These are phyloP conservation scores for Abelmoschus esculentus DNA, from an alignment of 345 rosid species.

Conservation along the genomic window DNA sequence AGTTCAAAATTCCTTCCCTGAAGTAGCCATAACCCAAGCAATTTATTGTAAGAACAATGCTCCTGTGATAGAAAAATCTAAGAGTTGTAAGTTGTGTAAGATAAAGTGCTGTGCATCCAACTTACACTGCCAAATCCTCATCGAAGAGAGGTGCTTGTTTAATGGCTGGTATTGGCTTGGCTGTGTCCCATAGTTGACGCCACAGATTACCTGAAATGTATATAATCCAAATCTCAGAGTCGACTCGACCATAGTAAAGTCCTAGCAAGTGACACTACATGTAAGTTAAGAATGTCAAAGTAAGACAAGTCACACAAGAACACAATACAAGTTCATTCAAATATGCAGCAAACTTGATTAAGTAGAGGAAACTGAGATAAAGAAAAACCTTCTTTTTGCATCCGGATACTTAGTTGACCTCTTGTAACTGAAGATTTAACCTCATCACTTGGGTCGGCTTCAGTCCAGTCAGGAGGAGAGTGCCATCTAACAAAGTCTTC, in stretches of 20 bases:
- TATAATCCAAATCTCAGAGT: neutral
- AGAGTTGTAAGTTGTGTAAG: neutral
- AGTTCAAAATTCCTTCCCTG: constrained; percentile 82
- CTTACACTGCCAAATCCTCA: constrained; percentile 95
- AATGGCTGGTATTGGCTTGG: constrained; percentile 84
- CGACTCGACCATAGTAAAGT: neutral
- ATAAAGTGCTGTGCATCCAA: constrained; percentile 13
- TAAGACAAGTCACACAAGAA: neutral
- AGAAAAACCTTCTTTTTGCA: constrained; percentile 86
- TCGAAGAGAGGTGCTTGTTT: constrained; percentile 86
- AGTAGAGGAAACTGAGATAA: constrained; percentile 9
- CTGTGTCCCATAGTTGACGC: constrained; percentile 90
- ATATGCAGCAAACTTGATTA: constrained; percentile 1
- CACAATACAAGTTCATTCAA: neutral
- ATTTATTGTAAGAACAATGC: constrained; percentile 3
- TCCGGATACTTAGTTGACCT: constrained; percentile 87
- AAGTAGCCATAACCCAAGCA: constrained; percentile 16
- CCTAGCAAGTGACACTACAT: neutral
- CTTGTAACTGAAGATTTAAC: constrained; percentile 35
- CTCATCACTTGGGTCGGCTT: constrained; percentile 41
- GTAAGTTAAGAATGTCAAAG: neutral
- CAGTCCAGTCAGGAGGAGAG: constrained; percentile 98
- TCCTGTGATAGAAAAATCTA: neutral
- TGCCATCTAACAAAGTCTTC: constrained; percentile 99
- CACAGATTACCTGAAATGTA: constrained; percentile 71